phyloP scores from a whole-genome alignment of 108 stramenopile species.

The Seminavis robusta region DNA sequence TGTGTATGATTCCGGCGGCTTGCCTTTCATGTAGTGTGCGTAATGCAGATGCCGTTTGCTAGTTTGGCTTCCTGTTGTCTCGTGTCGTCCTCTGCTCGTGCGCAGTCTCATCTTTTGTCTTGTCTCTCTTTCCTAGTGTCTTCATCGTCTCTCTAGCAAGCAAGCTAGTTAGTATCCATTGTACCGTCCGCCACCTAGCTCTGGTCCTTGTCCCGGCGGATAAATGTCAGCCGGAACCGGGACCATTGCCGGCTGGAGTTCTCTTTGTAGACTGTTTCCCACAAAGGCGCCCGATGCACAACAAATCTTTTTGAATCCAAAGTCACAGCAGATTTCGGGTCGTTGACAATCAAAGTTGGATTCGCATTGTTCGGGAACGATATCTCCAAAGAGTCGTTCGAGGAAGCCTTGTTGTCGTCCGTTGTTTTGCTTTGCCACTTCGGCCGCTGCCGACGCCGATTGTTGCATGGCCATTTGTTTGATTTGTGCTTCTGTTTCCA shows the following conservation, averaged over 20 bases:
- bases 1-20: too few species aligned
- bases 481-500: constrained; percentile 53
- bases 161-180: too few species aligned
- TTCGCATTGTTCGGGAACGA: constrained; percentile 72
- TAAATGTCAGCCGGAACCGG: constrained; percentile 17
- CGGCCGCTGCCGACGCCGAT: constrained; percentile 9
- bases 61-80: too few species aligned
- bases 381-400: constrained; percentile 62
- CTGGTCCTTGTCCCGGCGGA: too few species aligned
- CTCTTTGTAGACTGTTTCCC: constrained; percentile 8
- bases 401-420: constrained; percentile 52
- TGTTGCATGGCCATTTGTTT: constrained; percentile 50
- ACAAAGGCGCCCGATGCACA: constrained; percentile 41
- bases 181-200: too few species aligned
- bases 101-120: too few species aligned
- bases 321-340: constrained; percentile 82
- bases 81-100: too few species aligned
- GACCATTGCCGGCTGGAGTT: constrained; percentile 7
- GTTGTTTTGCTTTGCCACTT: constrained; percentile 7
- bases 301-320: constrained; percentile 83
- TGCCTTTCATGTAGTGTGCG: too few species aligned
- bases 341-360: constrained; percentile 75
- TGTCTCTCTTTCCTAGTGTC: too few species aligned
- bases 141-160: too few species aligned
- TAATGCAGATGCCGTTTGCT: too few species aligned